Percentiles rank a stretch among this genome's conserved stretches.
Conservation (phyloP, 129 eudicot species). For the Centella asiatica region DNA sequence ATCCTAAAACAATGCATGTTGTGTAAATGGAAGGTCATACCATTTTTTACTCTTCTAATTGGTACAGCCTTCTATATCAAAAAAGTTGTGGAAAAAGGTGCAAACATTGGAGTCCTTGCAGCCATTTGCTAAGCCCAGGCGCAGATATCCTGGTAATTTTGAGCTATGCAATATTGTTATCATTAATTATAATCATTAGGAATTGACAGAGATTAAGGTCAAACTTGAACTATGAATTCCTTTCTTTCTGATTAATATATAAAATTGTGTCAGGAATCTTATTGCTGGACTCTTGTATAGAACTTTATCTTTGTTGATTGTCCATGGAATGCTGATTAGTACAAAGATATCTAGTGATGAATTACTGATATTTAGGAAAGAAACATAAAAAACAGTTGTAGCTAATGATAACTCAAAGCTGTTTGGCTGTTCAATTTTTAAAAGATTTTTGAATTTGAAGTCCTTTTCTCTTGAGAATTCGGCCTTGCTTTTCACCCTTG, state of each 20-base stretch:
- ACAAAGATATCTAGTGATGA: background rate
- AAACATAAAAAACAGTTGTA: background rate
- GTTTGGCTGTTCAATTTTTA: background rate
- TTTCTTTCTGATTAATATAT: background rate
- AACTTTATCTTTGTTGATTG: background rate
- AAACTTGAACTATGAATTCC: background rate
- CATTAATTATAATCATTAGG: background rate
- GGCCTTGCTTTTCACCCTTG: background rate
- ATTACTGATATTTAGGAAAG: no score
- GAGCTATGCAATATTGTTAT: constrained; percentile 10
- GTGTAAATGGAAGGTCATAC: background rate
- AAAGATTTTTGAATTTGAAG: no score
- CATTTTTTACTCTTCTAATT: constrained; percentile 7
- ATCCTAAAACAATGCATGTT: background rate
- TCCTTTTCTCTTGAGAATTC: background rate
- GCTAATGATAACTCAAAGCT: no score
- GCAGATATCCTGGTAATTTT: constrained; percentile 60
- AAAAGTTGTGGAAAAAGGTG: constrained; percentile 70
- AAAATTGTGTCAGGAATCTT: background rate
- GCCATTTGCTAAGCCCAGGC: constrained; percentile 83
- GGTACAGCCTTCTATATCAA: constrained; percentile 49
- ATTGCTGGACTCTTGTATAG: background rate
- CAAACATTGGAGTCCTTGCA: constrained; percentile 63
- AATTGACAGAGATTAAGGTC: background rate
- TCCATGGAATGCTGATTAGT: background rate